Conservation (phyloP, 139 green algal species). For the Closterium sp. region DNA sequence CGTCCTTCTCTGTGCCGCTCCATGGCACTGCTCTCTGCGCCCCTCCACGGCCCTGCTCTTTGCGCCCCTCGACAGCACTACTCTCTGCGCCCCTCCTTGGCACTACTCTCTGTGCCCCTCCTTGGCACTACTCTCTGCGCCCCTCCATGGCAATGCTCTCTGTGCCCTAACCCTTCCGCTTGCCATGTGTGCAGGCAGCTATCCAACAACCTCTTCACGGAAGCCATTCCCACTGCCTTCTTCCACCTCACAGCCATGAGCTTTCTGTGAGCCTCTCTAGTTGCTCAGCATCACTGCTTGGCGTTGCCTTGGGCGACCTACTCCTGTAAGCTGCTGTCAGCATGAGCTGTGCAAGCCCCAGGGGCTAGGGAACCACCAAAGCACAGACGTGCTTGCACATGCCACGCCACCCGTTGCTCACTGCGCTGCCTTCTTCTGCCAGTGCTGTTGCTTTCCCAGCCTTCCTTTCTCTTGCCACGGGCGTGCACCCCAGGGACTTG, state of each 20-base stretch:
- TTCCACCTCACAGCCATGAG: not conserved
- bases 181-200: not conserved
- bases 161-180: not conserved
- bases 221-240: not conserved
- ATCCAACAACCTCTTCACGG: not conserved
- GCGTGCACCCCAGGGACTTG: not conserved
- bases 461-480: too few relatives aligned
- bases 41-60: too few relatives aligned
- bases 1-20: not conserved
- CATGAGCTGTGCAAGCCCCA: too few relatives aligned
- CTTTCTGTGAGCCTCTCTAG: not conserved
- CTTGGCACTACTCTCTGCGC: not conserved
- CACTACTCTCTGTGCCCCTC: not conserved
- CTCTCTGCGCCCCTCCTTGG: not conserved
- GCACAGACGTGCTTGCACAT: not conserved
- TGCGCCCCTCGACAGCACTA: too few relatives aligned
- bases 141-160: too few relatives aligned
- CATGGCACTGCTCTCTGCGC: not conserved
- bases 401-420: too few relatives aligned
- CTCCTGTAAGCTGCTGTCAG: too few relatives aligned
- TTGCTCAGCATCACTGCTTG: too few relatives aligned
- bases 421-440: too few relatives aligned
- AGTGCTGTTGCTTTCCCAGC: too few relatives aligned
- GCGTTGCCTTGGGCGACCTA: too few relatives aligned
- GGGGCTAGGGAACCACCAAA: too few relatives aligned